Base-by-base conservation (phyloP, 2,329 filamentous ascomycete species). In the Penicillium sp. region DNA sequence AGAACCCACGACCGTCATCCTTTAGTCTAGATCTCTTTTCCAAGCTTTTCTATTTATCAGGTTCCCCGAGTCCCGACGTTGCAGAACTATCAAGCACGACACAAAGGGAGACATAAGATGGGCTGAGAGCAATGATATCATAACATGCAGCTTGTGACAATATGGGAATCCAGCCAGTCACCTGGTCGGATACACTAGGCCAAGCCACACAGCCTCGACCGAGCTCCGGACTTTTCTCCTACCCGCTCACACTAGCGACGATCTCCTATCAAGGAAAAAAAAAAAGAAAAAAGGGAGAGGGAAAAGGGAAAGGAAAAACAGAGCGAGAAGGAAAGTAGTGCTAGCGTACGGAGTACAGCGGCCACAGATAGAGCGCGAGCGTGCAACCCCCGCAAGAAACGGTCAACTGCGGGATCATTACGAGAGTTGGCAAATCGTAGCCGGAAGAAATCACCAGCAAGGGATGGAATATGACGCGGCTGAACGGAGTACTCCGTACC, bases 401-500 rank as follows among this genome's bases (percentile, higher is more conserved):
- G 45, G 27, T 45, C 31, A 32, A 50, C 39, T 49, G 31, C 45
- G 29, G 44, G 27, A 28, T 9, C 23, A 28, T 37, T 47, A 46
- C 42, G 18, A 45, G 44, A 44, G 24, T 49, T 44, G 40, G 49
- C 41, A 51, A 41, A 46, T 42, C 31, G 13, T 37, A 23, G 25
- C 13, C 29, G 28, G 15, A 29, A 43, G 33, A 50, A 52, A 31
- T 40, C 40, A 25, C 27, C 53, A 50, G 53, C 53, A 55, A 55
- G 53, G 53, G 53, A 55, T 53, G 20, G 15, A 33, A 33, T 32
- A 54, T 56, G 51, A 54, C 51, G 51, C 48, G 51, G 50, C 45
- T 42, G 24, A 5, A 7, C 13, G 20, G 20, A 39, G 37, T 1
- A n/a, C 20, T 23, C 20, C 15, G 4, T 23, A 23, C 20, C 4